phyloP scores from a whole-genome alignment of 106 monocot genomes.

The Allium sativum region DNA sequence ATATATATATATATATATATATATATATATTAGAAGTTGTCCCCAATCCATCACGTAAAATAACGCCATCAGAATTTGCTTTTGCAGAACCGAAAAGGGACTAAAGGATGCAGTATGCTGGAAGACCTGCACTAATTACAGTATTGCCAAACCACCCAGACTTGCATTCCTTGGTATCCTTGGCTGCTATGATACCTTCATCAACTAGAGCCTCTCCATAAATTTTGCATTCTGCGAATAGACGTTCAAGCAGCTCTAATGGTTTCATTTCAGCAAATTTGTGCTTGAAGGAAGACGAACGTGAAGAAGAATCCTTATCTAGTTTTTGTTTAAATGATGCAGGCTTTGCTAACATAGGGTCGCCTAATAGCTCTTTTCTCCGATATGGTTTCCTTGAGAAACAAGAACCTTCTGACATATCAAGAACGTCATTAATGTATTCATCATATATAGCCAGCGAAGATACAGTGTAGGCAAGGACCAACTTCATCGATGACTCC shows the following conservation, averaged over 20 bases:
- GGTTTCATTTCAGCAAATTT: conserved; percentile 67
- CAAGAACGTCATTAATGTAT: conserved; percentile 88
- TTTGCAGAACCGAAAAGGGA: conserved; percentile 37
- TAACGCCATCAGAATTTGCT: conserved; percentile 36
- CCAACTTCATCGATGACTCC: conserved; percentile 74
- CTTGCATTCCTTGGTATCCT: conserved; percentile 29
- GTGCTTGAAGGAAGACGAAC: conserved; percentile 48
- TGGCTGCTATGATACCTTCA: conserved; percentile 42
- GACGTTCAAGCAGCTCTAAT: conserved; percentile 61
- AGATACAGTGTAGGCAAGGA: conserved; percentile 46
- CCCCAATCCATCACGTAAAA: conserved; percentile 49
- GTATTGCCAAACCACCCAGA: conserved; percentile 22
- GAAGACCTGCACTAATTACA: conserved; percentile 40
- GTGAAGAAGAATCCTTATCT: conserved; percentile 32
- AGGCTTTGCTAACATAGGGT: conserved; percentile 32
- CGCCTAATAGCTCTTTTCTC: conserved; percentile 16
- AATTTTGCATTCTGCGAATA: conserved; percentile 37
- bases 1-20: too few relatives aligned
- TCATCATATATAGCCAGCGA: conserved; percentile 81
- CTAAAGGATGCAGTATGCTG: conserved; percentile 54
- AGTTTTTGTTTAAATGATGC: conserved; percentile 44
- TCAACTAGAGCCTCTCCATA: conserved; percentile 34
- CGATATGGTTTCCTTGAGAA: conserved; percentile 70
- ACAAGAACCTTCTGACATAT: conserved; percentile 83
- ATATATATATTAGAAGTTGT: too few relatives aligned